A percentile compares a stretch with the other conserved stretches of the same genome.
Conservation (phyloP, 1,284 basidiomycete genomes). For the Cryptococcus sp. region DNA sequence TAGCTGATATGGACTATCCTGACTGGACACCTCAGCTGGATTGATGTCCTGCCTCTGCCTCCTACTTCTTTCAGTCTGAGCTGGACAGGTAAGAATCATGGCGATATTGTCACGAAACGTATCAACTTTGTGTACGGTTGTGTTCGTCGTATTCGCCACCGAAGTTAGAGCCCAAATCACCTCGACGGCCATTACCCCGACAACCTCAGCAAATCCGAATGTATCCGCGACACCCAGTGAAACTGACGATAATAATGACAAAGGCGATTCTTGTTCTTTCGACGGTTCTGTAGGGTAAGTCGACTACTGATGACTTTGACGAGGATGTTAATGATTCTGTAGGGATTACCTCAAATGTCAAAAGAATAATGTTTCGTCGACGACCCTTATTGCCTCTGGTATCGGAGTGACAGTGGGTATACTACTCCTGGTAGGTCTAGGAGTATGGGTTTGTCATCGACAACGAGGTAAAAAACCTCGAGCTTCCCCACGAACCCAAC, state of each 20-base stretch:
- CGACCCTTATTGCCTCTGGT: background rate
- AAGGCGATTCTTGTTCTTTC: background rate
- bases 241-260: background rate
- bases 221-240: background rate
- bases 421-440: background rate
- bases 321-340: background rate
- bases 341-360: constrained; percentile 1
- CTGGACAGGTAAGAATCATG: no score
- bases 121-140: no score
- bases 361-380: background rate
- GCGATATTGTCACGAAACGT: no score
- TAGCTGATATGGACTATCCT: no score
- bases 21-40: no score
- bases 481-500: background rate
- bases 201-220: background rate
- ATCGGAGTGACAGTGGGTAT: constrained; percentile 2
- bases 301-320: background rate
- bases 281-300: constrained; percentile 1
- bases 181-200: no score
- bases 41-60: no score
- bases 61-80: no score
- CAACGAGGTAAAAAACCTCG: background rate
- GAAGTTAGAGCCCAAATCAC: no score
- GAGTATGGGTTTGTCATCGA: background rate
- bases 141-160: no score